Percentiles rank a stretch among this genome's conserved stretches.
These are phyloP conservation scores for Clitocybe nebularis DNA, from an alignment of 1,284 basidiomycete species.

Conservation along the genomic window DNA sequence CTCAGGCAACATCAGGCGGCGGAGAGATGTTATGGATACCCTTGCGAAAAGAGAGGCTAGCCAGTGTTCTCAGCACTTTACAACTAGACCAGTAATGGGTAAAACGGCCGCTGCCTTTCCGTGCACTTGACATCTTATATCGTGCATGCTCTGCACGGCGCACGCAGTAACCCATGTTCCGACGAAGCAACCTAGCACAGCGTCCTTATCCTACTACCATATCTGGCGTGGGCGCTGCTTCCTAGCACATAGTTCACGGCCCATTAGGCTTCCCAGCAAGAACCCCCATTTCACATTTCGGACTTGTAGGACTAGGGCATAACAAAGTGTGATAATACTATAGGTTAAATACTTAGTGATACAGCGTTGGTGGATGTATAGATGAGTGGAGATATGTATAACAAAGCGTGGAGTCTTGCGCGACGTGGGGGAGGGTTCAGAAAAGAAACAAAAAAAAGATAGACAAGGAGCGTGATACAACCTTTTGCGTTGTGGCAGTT, in stretches of 20 bases:
- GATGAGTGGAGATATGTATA: conserved; percentile 1
- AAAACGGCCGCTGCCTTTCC: too few relatives aligned
- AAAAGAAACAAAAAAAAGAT: conserved; percentile 3
- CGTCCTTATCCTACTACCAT: too few relatives aligned
- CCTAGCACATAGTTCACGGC: too few relatives aligned
- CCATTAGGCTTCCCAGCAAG: too few relatives aligned
- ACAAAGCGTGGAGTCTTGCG: conserved; percentile 6
- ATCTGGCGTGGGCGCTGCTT: too few relatives aligned
- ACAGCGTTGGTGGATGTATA: conserved; percentile 19
- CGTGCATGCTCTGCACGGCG: not conserved
- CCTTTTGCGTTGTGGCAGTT: not conserved
- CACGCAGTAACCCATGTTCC: not conserved
- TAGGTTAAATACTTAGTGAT: conserved; percentile 15
- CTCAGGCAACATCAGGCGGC: conserved; percentile 38
- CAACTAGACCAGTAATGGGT: conserved; percentile 16
- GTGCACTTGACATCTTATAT: conserved; percentile 1
- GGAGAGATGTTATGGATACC: conserved; percentile 81
- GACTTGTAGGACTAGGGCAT: conserved; percentile 16
- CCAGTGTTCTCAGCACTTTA: conserved; percentile 34
- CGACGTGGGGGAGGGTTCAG: not conserved
- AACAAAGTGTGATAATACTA: conserved; percentile 15
- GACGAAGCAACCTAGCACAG: too few relatives aligned
- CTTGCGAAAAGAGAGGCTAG: conserved; percentile 64
- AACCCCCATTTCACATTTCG: too few relatives aligned
- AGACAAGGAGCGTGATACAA: too few relatives aligned